Base-by-base conservation (phyloP, 306 rosid genomes). In the Sphenostylis stenocarpa region DNA sequence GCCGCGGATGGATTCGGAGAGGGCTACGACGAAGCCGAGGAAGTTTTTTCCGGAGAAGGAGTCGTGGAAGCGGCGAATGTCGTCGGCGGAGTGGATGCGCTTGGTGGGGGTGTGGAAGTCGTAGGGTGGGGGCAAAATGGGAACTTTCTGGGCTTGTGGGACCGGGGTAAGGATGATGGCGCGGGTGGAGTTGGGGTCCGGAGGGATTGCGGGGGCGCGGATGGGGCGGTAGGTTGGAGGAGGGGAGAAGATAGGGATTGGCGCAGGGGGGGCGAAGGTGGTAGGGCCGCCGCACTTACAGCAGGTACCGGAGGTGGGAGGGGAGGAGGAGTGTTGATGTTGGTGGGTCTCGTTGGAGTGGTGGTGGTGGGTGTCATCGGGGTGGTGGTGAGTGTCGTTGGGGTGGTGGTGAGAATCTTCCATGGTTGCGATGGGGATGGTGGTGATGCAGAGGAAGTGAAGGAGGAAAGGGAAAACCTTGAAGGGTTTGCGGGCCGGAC, bases 141-240 rank as follows among this genome's bases (percentile, higher is more conserved):
- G 89, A 28, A 92, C 98, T 14, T 75, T 70, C 62, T 90, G 93
- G 57, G 97, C 16, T 7, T 90, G 95, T 0, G 99, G 99, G 48
- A 92, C 93, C 0, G 99, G 97, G 4, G 99, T 75, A 23, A 92
- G 96, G 38, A 95, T 91, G 76, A 95, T 92, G 77, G 96, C 86
- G 26, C 91, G 92, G 14, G 87, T 86, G 3, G 93, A 57, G 73
- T 81, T 39, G 3, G 77, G 80, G 72, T 87, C 88, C 1, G 97
- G 96, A 0, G 97, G 98, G 73, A 92, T 48, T 2, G 98, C 97
- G 2, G 99, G 97, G 23, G 99, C 91, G 49, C 96, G 84, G 69
- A 92, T 95, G 64, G 99, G 97, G 1, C 97, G 92, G 87, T 95
- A 90, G 53, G 73, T 33, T 0, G 97, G 97, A 1, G 97, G 97